Evolutionary conservation across 2,329 filamentous ascomycete genomes (phyloP).

Genomic region (Aureobasidium sp.): DNA sequence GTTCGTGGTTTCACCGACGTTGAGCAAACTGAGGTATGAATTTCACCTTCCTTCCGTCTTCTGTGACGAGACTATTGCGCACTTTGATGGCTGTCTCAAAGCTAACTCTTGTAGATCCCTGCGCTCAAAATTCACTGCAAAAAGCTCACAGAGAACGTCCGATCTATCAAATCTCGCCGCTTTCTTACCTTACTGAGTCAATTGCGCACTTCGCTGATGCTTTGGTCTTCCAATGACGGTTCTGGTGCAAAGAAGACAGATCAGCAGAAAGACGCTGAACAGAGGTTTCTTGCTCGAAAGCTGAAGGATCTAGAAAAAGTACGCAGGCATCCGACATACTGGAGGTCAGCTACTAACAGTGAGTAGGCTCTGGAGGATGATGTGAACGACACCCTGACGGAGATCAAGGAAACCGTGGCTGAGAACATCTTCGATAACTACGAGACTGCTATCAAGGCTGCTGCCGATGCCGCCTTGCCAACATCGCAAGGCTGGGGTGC

Average conservation of each 20-base stretch:
- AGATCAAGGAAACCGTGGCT: constrained; percentile 34
- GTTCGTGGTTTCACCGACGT: constrained; percentile 45
- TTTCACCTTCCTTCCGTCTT: too few relatives aligned
- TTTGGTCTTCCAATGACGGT: constrained; percentile 43
- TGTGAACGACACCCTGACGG: constrained; percentile 31
- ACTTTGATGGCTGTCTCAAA: not conserved
- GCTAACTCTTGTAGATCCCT: constrained; percentile 34
- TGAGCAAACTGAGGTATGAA: constrained; percentile 43
- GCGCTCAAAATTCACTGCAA: constrained; percentile 51
- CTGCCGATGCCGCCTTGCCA: constrained; percentile 29
- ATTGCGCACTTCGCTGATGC: constrained; percentile 44
- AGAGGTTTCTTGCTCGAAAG: constrained; percentile 30
- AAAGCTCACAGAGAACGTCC: constrained; percentile 46
- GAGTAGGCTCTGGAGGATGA: constrained; percentile 32
- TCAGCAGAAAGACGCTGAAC: constrained; percentile 32
- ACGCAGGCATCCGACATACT: not conserved
- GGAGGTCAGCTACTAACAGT: constrained; percentile 5
- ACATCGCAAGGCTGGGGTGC: constrained; percentile 32
- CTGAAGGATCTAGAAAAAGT: constrained; percentile 33
- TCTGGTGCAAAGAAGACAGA: constrained; percentile 34
- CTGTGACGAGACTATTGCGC: too few relatives aligned
- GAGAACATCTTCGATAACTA: constrained; percentile 42
- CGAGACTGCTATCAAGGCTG: constrained; percentile 31
- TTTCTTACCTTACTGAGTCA: constrained; percentile 47
- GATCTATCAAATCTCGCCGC: constrained; percentile 35